Conservation (phyloP, 75 land plant species). For the Selaginella moellendorffii region DNA sequence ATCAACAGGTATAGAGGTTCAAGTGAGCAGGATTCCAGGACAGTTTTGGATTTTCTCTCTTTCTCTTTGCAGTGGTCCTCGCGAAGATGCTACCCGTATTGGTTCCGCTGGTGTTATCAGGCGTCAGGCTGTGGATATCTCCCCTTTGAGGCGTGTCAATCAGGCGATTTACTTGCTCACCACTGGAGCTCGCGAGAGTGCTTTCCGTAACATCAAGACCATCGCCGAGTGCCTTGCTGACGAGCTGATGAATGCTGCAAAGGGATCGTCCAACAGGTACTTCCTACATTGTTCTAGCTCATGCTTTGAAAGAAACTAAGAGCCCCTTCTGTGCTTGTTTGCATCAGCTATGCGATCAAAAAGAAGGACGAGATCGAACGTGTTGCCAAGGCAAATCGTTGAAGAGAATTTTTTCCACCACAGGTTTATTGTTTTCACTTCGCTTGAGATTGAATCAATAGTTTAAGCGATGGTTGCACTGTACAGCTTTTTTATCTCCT, state of each 20-base stretch:
- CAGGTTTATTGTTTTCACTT: too few species aligned
- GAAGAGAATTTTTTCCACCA: too few species aligned
- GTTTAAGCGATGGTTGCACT: conserved; percentile 28
- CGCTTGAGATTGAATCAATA: too few species aligned
- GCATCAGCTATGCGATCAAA: conserved; percentile 55
- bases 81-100: conserved; percentile 65
- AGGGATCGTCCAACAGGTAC: conserved; percentile 47
- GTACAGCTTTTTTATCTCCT: conserved; percentile 76
- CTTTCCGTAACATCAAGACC: conserved; percentile 27
- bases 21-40: conserved; percentile 23
- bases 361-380: conserved; percentile 73
- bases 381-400: conserved; percentile 71
- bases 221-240: conserved; percentile 31
- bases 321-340: not conserved
- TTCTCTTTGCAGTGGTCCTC: conserved; percentile 47
- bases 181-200: conserved; percentile 30
- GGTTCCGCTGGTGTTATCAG: conserved; percentile 78
- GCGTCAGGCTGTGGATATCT: conserved; percentile 78
- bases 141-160: conserved; percentile 44
- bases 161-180: conserved; percentile 32
- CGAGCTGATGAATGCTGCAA: conserved; percentile 42
- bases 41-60: too few species aligned
- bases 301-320: too few species aligned
- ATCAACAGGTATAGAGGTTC: conserved; percentile 52
- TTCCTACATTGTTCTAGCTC: not conserved